Evolutionary conservation across 306 rosid species (phyloP), one percentile per base, ranked within the genome.

Genomic region (Dalbergia cochinchinensis): DNA sequence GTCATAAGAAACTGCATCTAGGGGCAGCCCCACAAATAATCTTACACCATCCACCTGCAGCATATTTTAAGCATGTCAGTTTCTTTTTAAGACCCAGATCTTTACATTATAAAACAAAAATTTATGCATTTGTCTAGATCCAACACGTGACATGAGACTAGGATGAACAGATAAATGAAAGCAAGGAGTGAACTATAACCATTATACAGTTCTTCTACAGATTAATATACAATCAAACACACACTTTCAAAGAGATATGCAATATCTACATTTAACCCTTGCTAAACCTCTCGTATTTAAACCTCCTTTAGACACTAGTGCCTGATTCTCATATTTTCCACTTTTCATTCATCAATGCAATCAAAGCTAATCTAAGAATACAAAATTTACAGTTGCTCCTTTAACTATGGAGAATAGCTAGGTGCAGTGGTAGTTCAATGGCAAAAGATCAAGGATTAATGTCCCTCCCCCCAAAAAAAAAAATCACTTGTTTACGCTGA

Each of bases 1-100:
- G 48, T 51, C 81, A 67, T 62, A 31, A 74, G 87, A 79, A 79
- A 84, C 84, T 31, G 78, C 50, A 79, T 84, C 87, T 42, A 67
- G 18, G 22, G 87, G 87, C 7, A 84, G 78, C 60, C 87, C 87
- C 16, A 84, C 87, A 74, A 84, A 79, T 84, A 84, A 79, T 84
- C 84, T 84, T 11, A 84, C 81, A 74, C 87, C 84, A 79, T 74
- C 78, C 12, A 39, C 81, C 87, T 84, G 87, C 74, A 79, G 68
- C 13, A 84, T 79, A 74, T 67, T 18, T 51, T 33, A 62, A 50
- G 39, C 81, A 50, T 60, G 78, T 79, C 34, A 83, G 55, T 31
- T 48, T 66, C 59, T 50, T 78, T 71, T 42, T 19, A 77, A 42
- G 39, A 14, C 47, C 64, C 18, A 42, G 7, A 65, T 31, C 11